Percentiles rank a stretch among this genome's conserved stretches.
phyloP scores from a whole-genome alignment of 2,329 filamentous ascomycete genomes.

The Neonectria hederae region DNA sequence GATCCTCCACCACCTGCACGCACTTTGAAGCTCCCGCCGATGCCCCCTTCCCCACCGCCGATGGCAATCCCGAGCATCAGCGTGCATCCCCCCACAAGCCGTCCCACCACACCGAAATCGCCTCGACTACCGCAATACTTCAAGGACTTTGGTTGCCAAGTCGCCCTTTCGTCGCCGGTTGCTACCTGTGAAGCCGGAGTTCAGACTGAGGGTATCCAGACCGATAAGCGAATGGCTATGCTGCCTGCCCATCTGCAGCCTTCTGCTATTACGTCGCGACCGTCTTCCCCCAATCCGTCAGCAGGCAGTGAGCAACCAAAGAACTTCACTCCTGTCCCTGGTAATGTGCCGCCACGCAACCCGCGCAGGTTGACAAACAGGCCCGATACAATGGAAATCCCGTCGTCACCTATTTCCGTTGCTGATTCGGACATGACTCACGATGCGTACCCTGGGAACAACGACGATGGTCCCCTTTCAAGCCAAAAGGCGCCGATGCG shows the following conservation, averaged over 20 bases:
- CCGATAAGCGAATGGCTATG: conserved; percentile 79
- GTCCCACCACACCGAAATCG: conserved; percentile 80
- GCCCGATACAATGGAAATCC: conserved; percentile 57
- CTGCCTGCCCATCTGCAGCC: conserved; percentile 83
- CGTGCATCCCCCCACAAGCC: conserved; percentile 86
- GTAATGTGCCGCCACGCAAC: conserved; percentile 66
- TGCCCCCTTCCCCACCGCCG: conserved; percentile 47
- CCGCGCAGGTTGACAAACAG: conserved; percentile 63
- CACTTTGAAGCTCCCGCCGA: conserved; percentile 23
- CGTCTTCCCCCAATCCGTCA: conserved; percentile 61
- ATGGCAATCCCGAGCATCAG: conserved; percentile 84
- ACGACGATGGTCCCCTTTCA: conserved; percentile 80
- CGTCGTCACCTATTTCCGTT: conserved; percentile 57
- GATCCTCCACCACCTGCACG: conserved; percentile 39
- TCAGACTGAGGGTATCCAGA: conserved; percentile 91
- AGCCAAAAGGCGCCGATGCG: conserved; percentile 68
- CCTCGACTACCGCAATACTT: conserved; percentile 81
- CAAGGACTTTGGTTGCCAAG: conserved; percentile 87
- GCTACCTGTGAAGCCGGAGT: conserved; percentile 54
- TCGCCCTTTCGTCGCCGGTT: conserved; percentile 51
- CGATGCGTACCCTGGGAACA: conserved; percentile 80
- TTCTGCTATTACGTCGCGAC: conserved; percentile 73
- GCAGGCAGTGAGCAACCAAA: conserved; percentile 46
- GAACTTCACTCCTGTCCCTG: conserved; percentile 63
- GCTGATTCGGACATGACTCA: conserved; percentile 55